Conservation (phyloP, 108 stramenopile genomes). For the Cyclotella baltica region DNA sequence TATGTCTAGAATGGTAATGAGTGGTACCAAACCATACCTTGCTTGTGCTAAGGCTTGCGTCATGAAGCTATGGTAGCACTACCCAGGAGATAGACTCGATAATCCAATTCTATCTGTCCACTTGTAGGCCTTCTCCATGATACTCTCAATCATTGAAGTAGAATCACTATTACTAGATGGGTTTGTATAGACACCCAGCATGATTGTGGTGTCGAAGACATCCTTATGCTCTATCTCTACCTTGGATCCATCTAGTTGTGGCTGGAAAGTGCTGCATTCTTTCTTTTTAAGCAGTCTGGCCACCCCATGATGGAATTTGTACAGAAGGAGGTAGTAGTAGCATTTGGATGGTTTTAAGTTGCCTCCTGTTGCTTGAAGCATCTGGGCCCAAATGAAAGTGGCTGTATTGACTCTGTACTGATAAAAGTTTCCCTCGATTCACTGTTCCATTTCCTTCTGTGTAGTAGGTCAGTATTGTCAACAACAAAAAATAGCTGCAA, state of each 20-base stretch:
- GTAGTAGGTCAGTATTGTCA: conserved; percentile 13
- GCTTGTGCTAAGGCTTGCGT: not conserved
- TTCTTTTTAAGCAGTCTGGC: not conserved
- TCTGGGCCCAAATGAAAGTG: not conserved
- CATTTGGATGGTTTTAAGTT: conserved; percentile 8
- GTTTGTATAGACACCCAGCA: not conserved
- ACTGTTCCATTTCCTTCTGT: not conserved
- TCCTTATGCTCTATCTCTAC: not conserved
- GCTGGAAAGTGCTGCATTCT: not conserved
- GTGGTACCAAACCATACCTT: conserved; percentile 11
- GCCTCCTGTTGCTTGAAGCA: conserved; percentile 19
- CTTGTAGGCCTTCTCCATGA: not conserved
- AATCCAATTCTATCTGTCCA: not conserved
- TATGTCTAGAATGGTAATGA: not conserved
- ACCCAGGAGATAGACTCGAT: not conserved
- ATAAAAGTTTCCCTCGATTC: not conserved
- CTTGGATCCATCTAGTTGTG: not conserved
- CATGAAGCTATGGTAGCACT: not conserved
- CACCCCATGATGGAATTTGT: not conserved
- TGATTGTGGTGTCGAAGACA: not conserved
- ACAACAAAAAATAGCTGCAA: conserved; percentile 9
- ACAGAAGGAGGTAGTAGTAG: conserved; percentile 1
- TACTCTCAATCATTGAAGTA: not conserved
- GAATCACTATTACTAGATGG: not conserved
- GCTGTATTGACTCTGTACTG: not conserved